Conservation (phyloP, 306 rosid species). For the Malus sylvestris region DNA sequence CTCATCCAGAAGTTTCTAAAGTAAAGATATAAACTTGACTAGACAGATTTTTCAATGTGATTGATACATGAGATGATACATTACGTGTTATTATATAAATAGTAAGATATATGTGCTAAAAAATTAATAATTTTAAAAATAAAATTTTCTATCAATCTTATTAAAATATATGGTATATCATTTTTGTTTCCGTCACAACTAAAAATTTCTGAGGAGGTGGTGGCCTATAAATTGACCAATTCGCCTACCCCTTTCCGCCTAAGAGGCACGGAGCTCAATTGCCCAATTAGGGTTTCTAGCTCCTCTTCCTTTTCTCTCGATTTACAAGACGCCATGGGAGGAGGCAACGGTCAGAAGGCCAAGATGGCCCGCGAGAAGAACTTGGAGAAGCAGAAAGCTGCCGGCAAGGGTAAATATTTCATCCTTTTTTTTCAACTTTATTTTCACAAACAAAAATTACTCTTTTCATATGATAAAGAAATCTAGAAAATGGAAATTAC, state of each 20-base stretch:
- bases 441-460: neutral
- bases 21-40: neutral
- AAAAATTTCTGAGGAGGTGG: too few relatives aligned
- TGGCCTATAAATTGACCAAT: neutral
- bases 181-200: too few relatives aligned
- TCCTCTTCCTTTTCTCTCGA: conserved; percentile 19
- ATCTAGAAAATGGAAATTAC: neutral
- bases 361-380: conserved; percentile 54
- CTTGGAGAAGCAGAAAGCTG: conserved; percentile 38
- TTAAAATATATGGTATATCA: rapidly evolving
- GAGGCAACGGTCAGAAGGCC: conserved; percentile 51
- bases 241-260: neutral
- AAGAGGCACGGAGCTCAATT: neutral
- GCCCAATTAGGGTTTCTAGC: conserved; percentile 49
- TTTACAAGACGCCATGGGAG: conserved; percentile 33
- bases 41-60: too few relatives aligned
- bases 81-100: too few relatives aligned
- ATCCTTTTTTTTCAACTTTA: too few relatives aligned
- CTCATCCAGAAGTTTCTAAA: neutral
- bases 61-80: too few relatives aligned
- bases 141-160: too few relatives aligned
- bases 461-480: neutral
- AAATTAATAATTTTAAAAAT: too few relatives aligned
- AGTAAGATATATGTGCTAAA: rapidly evolving
- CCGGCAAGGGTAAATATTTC: conserved; percentile 31